Evolutionary conservation across 768 basidiomycete species (phyloP), one percentile per base, ranked within the genome.

Genomic region (Mycena albidolilacea): DNA sequence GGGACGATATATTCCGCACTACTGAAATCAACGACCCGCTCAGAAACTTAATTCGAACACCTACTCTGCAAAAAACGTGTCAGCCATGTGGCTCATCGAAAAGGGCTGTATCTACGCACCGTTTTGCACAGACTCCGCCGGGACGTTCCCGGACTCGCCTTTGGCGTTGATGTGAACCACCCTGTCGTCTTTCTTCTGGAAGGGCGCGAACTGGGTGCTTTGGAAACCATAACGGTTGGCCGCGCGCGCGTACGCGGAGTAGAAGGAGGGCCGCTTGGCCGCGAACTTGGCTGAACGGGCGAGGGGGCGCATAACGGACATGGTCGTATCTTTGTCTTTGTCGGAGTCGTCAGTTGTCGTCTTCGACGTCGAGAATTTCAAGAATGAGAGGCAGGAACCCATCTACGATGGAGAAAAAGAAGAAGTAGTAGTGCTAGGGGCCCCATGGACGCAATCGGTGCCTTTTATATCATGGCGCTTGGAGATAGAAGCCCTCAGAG

Each of bases 1-100:
- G 80, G 79, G 21, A 85, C 84, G 50, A 84, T 81, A 64, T 84
- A 85, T 74, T 85, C 84, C 44, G 80, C 76, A 70, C 83, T 83
- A 65, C 65, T 50, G 48, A 44, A 57, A 5, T 23, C 69, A 61
- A 60, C 68, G 57, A 55, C 66, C 63, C 11, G 41, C 7, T 63
- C 61, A 61, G 23, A 67, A 15, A 5, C 19, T 3, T 23, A 17
- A 58, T 38, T 15, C 11, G 2, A 19, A 14, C 6, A 68, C 71
- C 65, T 48, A 74, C 72, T 76, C 72, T 76, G 67, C 4, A 58
- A 21, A 41, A 71, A 30, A 1, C 3, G 50, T 5, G 41, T 70
- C 37, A 76, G 65, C 39, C n/a, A 30, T 55, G 39, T 46, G 35
- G 10, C 30, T 7, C 39, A 61, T 38, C 38, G 21, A 48, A 57